phyloP scores from a whole-genome alignment of 441 rosid genomes.

The Cnidoscolus chayamansa region DNA sequence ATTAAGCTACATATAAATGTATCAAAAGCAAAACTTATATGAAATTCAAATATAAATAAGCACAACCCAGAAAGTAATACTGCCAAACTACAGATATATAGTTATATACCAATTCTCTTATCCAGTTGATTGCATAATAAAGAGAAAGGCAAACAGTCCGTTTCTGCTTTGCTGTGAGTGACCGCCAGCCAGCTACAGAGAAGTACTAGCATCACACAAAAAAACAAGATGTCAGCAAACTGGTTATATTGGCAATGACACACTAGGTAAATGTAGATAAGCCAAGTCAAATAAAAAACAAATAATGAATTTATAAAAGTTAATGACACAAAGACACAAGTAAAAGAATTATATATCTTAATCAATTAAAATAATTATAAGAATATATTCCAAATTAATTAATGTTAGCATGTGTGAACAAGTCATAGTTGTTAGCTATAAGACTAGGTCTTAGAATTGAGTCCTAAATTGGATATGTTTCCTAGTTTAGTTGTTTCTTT shows the following conservation, averaged over 20 bases:
- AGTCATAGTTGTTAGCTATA: too few relatives aligned
- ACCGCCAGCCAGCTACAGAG: slow-evolving; percentile 48
- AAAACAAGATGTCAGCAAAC: slow-evolving; percentile 32
- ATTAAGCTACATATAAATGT: slow-evolving; percentile 54
- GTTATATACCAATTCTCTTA: slow-evolving; percentile 65
- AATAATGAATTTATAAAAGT: background rate
- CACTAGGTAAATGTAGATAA: slow-evolving; percentile 2
- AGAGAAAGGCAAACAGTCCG: slow-evolving; percentile 58
- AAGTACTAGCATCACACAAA: slow-evolving; percentile 56
- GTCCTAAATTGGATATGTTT: too few relatives aligned
- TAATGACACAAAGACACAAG: background rate
- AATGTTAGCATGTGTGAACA: too few relatives aligned
- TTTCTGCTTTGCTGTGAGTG: slow-evolving; percentile 65
- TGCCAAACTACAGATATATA: slow-evolving; percentile 27
- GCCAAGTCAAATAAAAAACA: background rate
- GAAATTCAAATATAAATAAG: slow-evolving; percentile 5
- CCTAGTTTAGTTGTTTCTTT: too few relatives aligned
- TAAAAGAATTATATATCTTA: background rate
- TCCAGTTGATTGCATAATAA: slow-evolving; percentile 78
- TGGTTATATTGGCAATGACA: slow-evolving; percentile 7
- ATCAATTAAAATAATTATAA: too few relatives aligned
- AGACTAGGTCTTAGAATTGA: too few relatives aligned
- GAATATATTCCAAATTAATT: too few relatives aligned
- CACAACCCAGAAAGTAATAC: slow-evolving; percentile 18
- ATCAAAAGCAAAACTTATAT: slow-evolving; percentile 21